Evolutionary conservation across 257 asterid genomes (phyloP), one percentile per base, ranked within the genome.

Genomic region (Scutellaria baicalensis): DNA sequence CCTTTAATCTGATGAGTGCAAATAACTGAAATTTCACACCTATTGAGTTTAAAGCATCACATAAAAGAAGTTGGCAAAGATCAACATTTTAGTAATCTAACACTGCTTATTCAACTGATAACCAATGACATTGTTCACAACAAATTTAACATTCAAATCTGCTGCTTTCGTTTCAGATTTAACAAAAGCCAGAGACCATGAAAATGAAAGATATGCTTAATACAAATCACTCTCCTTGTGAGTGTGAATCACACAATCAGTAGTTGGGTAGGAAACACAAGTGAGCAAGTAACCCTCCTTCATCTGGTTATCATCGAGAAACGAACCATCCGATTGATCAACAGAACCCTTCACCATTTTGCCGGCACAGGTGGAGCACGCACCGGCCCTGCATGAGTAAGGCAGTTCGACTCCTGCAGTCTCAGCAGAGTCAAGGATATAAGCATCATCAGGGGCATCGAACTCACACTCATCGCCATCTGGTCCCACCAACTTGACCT

Each of bases 321-420:
- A 91, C 33, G 94, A 86, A 5, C 92, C 94, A 45, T 89, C 91
- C 3, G 90, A 87, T 47, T 84, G 96, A 72, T 87, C 96, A 5
- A 89, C 91, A 1, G 80, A 3, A 8, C 97, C 97, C 0, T 81
- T 70, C 39, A 61, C 77, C 39, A 85, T 33, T 68, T 85, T 82
- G 68, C 97, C 97, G 0, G 96, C 96, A 70, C 97, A 91, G 17
- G 97, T 88, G 69, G 94, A 91, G 85, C 97, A 91, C 1, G 96
- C 94, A 2, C 97, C 96, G 0, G 97, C 94, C 78, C 95, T 79
- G 82, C 95, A 90, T 4, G 97, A 90, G 77, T 90, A 90, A 0
- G 97, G 96, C 60, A 91, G 77, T 6, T 91, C 94, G 4, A 91
- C 20, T 49, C 94, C 97, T 3, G 89, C 91, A 4, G 56, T 1